phyloP scores from a whole-genome alignment of 2,329 filamentous ascomycete genomes.

The Curvularia eragrostidis region DNA sequence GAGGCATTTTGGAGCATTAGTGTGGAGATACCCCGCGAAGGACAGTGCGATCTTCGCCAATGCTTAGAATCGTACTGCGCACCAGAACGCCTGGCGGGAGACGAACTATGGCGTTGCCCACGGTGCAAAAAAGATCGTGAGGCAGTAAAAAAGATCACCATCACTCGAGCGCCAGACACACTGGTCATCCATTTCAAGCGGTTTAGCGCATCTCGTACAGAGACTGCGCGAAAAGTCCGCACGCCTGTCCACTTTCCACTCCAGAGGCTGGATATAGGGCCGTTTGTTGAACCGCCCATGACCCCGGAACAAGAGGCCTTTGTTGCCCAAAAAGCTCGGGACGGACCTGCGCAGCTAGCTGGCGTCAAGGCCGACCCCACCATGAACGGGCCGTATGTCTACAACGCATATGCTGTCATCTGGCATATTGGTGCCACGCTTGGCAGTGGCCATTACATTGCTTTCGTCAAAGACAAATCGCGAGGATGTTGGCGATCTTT shows the following conservation, averaged over 20 bases:
- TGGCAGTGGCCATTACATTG: conserved; percentile 80
- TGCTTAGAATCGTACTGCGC: conserved; percentile 74
- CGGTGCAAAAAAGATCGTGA: conserved; percentile 72
- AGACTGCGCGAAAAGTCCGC: conserved; percentile 70
- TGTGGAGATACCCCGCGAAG: conserved; percentile 71
- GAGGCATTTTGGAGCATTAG: conserved; percentile 75
- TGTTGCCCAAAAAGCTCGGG: conserved; percentile 34
- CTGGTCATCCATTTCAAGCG: conserved; percentile 80
- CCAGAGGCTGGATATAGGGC: conserved; percentile 68
- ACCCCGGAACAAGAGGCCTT: conserved; percentile 49
- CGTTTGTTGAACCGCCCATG: conserved; percentile 63
- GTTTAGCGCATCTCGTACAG: conserved; percentile 64
- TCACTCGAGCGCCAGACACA: conserved; percentile 80
- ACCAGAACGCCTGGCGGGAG: conserved; percentile 71
- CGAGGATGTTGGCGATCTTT: conserved; percentile 66
- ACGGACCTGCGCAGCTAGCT: conserved; percentile 38
- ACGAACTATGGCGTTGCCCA: conserved; percentile 75
- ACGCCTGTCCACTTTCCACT: conserved; percentile 79
- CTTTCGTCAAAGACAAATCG: conserved; percentile 60
- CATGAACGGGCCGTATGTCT: conserved; percentile 68
- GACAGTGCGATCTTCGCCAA: conserved; percentile 67
- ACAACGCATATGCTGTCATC: conserved; percentile 87
- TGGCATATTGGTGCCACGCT: conserved; percentile 74
- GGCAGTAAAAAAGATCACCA: conserved; percentile 72
- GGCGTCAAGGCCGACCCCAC: conserved; percentile 49